These are phyloP conservation scores for Fusarium siculi DNA, from an alignment of 2,329 filamentous ascomycete genomes.

Conservation along the genomic window DNA sequence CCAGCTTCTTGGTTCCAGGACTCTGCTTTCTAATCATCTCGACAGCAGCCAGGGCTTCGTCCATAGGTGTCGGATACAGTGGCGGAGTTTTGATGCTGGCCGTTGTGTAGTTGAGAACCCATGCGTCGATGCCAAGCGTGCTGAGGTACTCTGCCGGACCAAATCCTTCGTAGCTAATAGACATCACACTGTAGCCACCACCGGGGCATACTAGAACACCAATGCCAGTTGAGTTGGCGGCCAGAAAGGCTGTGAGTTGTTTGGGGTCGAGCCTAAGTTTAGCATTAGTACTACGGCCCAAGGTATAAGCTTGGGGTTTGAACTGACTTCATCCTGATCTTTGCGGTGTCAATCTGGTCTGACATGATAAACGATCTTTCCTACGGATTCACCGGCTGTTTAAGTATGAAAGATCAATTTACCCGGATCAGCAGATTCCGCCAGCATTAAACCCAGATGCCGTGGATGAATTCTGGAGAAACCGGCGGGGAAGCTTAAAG, in stretches of 20 bases:
- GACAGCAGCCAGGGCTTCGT: conserved; percentile 25
- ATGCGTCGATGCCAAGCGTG: conserved; percentile 30
- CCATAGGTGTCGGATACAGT: conserved; percentile 20
- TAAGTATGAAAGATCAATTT: neutral
- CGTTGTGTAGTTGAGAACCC: conserved; percentile 32
- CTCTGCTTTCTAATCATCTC: conserved; percentile 19
- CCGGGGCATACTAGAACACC: conserved; percentile 28
- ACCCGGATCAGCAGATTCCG: neutral
- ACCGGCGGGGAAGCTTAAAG: conserved; percentile 9
- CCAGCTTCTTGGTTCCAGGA: conserved; percentile 5
- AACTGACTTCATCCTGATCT: conserved; percentile 17
- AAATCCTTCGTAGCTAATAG: conserved; percentile 21
- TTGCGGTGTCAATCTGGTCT: neutral
- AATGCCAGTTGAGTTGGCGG: conserved; percentile 17
- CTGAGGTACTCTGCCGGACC: conserved; percentile 25
- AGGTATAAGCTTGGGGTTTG: rapidly evolving
- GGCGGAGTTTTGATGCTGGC: conserved; percentile 15
- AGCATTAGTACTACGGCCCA: neutral
- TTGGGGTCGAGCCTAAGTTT: conserved; percentile 1
- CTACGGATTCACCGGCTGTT: neutral
- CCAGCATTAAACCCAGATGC: neutral
- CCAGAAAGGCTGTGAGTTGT: conserved; percentile 12
- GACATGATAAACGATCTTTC: neutral
- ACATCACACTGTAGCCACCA: conserved; percentile 20
- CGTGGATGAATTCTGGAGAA: neutral